These are phyloP conservation scores for Aspergillus transmontanensis DNA, from an alignment of 2,329 filamentous ascomycete species.

Conservation along the genomic window DNA sequence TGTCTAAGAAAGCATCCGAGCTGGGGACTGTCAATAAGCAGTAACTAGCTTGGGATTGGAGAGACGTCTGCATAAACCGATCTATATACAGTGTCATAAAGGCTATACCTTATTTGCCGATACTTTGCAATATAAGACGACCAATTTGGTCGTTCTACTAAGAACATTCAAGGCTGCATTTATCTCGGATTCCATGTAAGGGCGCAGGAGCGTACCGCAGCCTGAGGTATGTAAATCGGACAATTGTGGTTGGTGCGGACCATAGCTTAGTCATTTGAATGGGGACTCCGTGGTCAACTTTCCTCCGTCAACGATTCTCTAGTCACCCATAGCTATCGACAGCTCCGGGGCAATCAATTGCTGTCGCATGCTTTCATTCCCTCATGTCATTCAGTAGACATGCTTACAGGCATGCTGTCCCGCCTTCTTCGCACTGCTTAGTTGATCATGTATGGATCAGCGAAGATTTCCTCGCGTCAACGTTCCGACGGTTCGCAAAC, in stretches of 20 bases:
- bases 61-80: background rate
- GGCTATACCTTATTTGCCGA: background rate
- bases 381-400: slow-evolving; percentile 47
- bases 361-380: slow-evolving; percentile 24
- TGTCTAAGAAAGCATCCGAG: background rate
- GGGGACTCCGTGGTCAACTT: slow-evolving; percentile 7
- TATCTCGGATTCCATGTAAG: background rate
- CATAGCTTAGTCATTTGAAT: slow-evolving; percentile 26
- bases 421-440: slow-evolving; percentile 27
- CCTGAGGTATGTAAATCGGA: slow-evolving; percentile 11
- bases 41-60: background rate
- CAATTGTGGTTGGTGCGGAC: slow-evolving; percentile 2
- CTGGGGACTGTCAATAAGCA: background rate
- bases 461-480: slow-evolving; percentile 47
- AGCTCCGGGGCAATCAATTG: slow-evolving; percentile 20
- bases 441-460: slow-evolving; percentile 49
- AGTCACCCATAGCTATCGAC: slow-evolving; percentile 9
- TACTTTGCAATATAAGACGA: no score
- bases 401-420: slow-evolving; percentile 43
- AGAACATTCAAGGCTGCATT: background rate
- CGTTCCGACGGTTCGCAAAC: slow-evolving; percentile 52
- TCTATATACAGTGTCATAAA: background rate
- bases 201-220: background rate
- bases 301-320: slow-evolving; percentile 7
- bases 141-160: no score